These are phyloP conservation scores for Neonectria neomacrospora DNA, from an alignment of 2,329 filamentous ascomycete genomes.

Conservation along the genomic window DNA sequence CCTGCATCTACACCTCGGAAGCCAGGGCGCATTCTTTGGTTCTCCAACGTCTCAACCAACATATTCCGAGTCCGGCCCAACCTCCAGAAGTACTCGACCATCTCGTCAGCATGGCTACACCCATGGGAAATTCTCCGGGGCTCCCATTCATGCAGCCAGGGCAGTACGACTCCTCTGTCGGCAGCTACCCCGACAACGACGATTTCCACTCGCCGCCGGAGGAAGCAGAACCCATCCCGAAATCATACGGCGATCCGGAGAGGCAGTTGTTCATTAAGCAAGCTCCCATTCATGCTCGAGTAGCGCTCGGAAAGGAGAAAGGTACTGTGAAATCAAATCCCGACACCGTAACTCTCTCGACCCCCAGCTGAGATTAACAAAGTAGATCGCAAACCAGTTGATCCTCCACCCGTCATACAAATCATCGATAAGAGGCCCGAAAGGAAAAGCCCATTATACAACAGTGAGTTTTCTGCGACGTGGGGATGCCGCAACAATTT, in stretches of 20 bases:
- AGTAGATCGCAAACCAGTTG: conserved; percentile 83
- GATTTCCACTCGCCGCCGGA: neutral
- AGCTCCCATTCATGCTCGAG: conserved; percentile 18
- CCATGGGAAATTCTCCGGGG: conserved; percentile 3
- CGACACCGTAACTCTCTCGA: neutral
- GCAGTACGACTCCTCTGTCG: neutral
- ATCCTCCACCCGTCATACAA: conserved; percentile 87
- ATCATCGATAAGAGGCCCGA: conserved; percentile 54
- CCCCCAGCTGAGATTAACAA: conserved; percentile 5
- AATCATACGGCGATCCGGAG: neutral
- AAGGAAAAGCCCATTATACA: conserved; percentile 36
- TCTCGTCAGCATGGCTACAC: conserved; percentile 8
- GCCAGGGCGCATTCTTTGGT: conserved; percentile 10
- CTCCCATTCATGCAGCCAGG: conserved; percentile 2
- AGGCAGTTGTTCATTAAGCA: conserved; percentile 13
- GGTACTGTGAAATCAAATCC: conserved; percentile 20
- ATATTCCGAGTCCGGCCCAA: neutral
- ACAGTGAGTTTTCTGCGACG: conserved; percentile 34
- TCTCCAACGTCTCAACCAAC: conserved; percentile 7
- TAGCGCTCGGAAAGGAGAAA: conserved; percentile 23
- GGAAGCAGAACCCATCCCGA: neutral
- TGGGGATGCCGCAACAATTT: neutral
- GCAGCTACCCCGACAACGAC: neutral
- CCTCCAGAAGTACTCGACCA: neutral
- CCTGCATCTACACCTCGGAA: conserved; percentile 7